Conservation (phyloP, 805 yeast genomes). For the Candida nitratophila region DNA sequence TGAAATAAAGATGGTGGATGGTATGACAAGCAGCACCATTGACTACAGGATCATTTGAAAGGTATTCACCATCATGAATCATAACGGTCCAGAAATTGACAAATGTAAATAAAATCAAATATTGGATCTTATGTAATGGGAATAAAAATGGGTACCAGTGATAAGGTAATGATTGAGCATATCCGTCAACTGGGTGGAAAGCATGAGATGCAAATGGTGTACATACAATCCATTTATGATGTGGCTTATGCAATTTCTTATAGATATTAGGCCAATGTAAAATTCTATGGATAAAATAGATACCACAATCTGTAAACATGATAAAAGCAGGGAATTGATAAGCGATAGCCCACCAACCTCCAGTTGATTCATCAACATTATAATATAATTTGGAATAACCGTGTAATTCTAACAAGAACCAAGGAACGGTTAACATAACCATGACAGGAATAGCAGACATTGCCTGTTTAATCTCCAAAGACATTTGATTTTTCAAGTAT, state of each 20-base stretch:
- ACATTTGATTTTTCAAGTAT: conserved; percentile 88
- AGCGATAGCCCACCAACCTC: conserved; percentile 59
- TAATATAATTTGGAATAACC: conserved; percentile 80
- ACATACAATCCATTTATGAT: conserved; percentile 98
- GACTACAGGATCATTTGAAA: conserved; percentile 87
- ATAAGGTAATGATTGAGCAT: conserved; percentile 86
- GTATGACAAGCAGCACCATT: conserved; percentile 99
- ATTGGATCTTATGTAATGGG: conserved; percentile 86
- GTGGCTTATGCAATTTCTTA: conserved; percentile 88
- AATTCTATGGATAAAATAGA: conserved; percentile 86
- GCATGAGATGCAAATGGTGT: conserved; percentile 98
- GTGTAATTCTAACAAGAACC: conserved; percentile 76
- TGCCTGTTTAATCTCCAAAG: conserved; percentile 75
- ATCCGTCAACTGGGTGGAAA: conserved; percentile 97
- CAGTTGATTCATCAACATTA: conserved; percentile 51
- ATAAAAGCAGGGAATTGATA: conserved; percentile 73
- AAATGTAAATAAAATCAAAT: conserved; percentile 75
- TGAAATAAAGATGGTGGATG: conserved; percentile 92
- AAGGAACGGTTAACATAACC: conserved; percentile 84
- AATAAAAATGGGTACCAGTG: conserved; percentile 86
- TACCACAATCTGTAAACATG: conserved; percentile 90
- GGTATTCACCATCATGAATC: conserved; percentile 96
- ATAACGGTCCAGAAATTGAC: conserved; percentile 98
- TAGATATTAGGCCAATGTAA: conserved; percentile 90
- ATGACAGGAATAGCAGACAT: conserved; percentile 77